Base-by-base conservation (phyloP, 169 alveolate species). In the Blepharisma undulans region DNA sequence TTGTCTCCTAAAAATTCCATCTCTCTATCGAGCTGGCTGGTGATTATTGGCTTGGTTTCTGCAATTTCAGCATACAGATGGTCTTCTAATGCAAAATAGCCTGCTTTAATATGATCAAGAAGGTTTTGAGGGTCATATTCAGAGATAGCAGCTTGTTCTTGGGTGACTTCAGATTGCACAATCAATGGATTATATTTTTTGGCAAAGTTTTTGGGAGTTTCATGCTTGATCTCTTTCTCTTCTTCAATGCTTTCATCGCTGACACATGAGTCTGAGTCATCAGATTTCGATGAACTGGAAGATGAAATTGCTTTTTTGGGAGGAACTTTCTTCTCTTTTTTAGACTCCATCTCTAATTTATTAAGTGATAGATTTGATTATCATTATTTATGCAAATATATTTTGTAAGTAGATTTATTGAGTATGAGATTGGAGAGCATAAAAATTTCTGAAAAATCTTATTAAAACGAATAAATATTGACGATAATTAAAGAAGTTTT, bases 371-470 rank as follows among this genome's bases (percentile, higher is more conserved):
- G 66, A 48, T 48, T 5, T 48, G 66, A 48, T 48, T 48, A 48
- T 48, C 66, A 48, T 48, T 48, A 36, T 36, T 48, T 2, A 10
- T 10, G 21, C 66, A 10, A 10, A 48, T 48, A 5, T 48, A 0
- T 18, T 48, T 48, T 48, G 21, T 48, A 12, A 48, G 10, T 48
- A 48, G 14, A 48, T 10, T 36, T 36, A 95, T 97, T n/a, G n/a
- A n/a, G n/a, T n/a, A n/a, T n/a, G n/a, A n/a, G n/a, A n/a, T n/a
- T n/a, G n/a, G n/a, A n/a, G n/a, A n/a, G n/a, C n/a, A n/a, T n/a
- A n/a, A n/a, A n/a, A n/a, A n/a, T n/a, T n/a, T n/a, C n/a, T n/a
- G n/a, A n/a, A n/a, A n/a, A n/a, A n/a, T n/a, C n/a, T n/a, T n/a
- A n/a, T n/a, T n/a, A n/a, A n/a, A n/a, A n/a, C n/a, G n/a, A n/a